phyloP scores from a whole-genome alignment of 768 basidiomycete species.

The Trametes punicea region DNA sequence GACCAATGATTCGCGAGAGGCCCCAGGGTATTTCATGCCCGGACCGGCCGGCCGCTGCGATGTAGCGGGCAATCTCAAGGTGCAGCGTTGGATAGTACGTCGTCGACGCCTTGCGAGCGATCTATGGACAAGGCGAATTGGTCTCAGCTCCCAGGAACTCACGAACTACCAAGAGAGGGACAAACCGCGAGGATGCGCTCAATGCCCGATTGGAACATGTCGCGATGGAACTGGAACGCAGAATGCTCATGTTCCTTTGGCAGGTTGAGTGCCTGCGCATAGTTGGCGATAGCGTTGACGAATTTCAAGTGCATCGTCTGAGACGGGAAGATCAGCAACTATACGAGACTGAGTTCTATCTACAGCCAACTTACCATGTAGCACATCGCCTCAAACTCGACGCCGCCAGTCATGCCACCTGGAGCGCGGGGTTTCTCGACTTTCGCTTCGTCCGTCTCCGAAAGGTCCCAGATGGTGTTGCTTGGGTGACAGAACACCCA shows the following conservation, averaged over 20 bases:
- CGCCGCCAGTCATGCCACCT: slow-evolving; percentile 97
- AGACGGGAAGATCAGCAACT: not conserved
- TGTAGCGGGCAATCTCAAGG: slow-evolving; percentile 88
- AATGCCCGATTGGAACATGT: slow-evolving; percentile 88
- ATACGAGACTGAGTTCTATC: not conserved
- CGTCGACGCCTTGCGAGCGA: slow-evolving; percentile 90
- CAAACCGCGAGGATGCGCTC: slow-evolving; percentile 87
- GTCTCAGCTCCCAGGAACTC: not conserved
- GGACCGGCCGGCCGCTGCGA: slow-evolving; percentile 59
- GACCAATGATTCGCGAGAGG: slow-evolving; percentile 72
- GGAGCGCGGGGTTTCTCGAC: slow-evolving; percentile 93
- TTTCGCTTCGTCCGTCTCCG: slow-evolving; percentile 76
- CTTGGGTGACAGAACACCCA: slow-evolving; percentile 97
- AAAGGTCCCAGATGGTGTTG: slow-evolving; percentile 86
- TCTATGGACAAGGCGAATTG: no score
- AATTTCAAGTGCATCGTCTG: slow-evolving; percentile 89
- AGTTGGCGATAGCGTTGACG: slow-evolving; percentile 73
- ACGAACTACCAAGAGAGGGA: slow-evolving; percentile 4
- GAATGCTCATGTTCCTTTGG: slow-evolving; percentile 69
- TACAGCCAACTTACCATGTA: slow-evolving; percentile 70
- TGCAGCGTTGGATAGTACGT: slow-evolving; percentile 94
- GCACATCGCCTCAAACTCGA: slow-evolving; percentile 95
- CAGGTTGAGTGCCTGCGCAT: slow-evolving; percentile 61
- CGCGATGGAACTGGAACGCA: slow-evolving; percentile 78
- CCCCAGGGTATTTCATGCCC: slow-evolving; percentile 81